Percentiles rank a stretch among this genome's conserved stretches.
These are phyloP conservation scores for Stentor coeruleus DNA, from an alignment of 73 alveolate species.

Conservation along the genomic window DNA sequence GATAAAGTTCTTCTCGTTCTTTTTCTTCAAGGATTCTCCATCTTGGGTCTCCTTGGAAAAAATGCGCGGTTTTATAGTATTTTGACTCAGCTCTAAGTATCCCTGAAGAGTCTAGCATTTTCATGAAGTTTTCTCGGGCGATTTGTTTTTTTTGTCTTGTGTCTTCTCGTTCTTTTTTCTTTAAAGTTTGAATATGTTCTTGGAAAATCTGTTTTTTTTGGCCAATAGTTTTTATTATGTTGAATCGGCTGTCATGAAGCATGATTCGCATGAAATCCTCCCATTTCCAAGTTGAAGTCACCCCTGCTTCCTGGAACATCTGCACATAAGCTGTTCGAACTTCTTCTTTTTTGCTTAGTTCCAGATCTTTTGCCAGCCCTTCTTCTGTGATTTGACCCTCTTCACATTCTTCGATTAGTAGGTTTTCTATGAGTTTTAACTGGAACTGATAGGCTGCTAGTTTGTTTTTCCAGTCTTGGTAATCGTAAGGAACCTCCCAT, in stretches of 20 bases:
- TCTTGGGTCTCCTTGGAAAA: constrained; percentile 68
- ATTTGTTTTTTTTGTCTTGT: constrained; percentile 53
- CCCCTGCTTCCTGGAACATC: constrained; percentile 56
- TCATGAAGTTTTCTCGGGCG: constrained; percentile 64
- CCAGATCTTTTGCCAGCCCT: not conserved
- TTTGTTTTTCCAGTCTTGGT: constrained; percentile 29
- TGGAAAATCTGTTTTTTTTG: constrained; percentile 64
- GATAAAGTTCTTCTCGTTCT: constrained; percentile 78
- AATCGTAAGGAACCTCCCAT: constrained; percentile 27
- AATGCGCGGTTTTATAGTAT: constrained; percentile 58
- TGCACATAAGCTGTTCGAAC: constrained; percentile 43
- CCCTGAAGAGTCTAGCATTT: constrained; percentile 60
- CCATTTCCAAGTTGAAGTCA: constrained; percentile 74
- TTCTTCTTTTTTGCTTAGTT: constrained; percentile 41
- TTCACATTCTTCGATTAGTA: constrained; percentile 26
- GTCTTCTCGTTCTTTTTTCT: constrained; percentile 68
- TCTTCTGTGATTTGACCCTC: constrained; percentile 29
- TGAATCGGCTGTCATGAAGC: constrained; percentile 58
- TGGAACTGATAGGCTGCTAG: constrained; percentile 33
- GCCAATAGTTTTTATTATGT: constrained; percentile 53
- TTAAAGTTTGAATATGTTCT: constrained; percentile 59
- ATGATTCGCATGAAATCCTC: constrained; percentile 71
- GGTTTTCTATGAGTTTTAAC: constrained; percentile 32
- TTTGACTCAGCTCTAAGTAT: constrained; percentile 57
- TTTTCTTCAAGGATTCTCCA: constrained; percentile 74